Base-by-base conservation (phyloP, 306 rosid species). In the Cicer yamashitae region DNA sequence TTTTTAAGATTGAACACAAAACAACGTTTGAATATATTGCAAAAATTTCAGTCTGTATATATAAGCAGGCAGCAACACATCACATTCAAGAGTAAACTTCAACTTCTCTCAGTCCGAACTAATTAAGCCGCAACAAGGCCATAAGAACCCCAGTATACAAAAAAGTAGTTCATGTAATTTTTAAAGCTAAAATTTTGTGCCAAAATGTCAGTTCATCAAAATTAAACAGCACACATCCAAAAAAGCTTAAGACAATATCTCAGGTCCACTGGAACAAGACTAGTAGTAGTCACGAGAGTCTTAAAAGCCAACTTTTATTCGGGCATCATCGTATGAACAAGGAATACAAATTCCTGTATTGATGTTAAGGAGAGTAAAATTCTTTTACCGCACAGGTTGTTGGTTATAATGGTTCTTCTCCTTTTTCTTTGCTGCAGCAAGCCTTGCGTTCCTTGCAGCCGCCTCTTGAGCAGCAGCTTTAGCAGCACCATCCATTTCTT, bases 361-460 rank as follows among this genome's bases (percentile, higher is more conserved):
- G 79, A 66, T 70, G 87, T 65, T 73, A 81, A 82, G 67, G 79
- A 65, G 68, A 69, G 59, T 71, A 70, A 43, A 66, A 50, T 30
- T 68, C 59, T 17, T 82, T 81, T 86, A 94, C 88, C 96, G 93
- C 75, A 90, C 83, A 1, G 96, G 99, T 67, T 92, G 99, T 80
- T 94, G 96, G 78, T 92, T 94, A 77, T 92, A 94, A 84, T 94
- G 99, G 81, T 64, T 89, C 89, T 94, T 94, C 86, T 92, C 97
- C 71, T 90, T 94, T 88, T 94, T 94, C 88, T 94, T 94, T 0
- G 96, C 93, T 0, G 97, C 96, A 54, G 93, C 97, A 47, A 92
- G 96, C 82, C 47, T 89, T 59, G 98, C 98, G 7, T 59, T 82
- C 90, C 99, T 89, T 25, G 93, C 96, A 18, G 91, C 96, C 50